A percentile compares a stretch with the other conserved stretches of the same genome.
phyloP scores from a whole-genome alignment of 306 rosid genomes.

The Mimosa pudica region DNA sequence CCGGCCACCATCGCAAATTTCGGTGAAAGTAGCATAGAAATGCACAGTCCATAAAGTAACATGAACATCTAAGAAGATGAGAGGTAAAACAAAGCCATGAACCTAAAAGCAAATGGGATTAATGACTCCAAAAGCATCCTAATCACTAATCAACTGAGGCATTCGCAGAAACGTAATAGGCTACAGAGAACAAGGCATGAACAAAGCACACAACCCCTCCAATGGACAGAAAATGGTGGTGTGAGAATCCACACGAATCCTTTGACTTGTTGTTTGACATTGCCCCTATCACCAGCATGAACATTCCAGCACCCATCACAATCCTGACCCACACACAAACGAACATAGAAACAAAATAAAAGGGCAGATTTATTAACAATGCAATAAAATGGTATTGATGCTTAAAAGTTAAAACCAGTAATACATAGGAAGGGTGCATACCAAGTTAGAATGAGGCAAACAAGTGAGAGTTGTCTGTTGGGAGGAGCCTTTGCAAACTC shows the following conservation, averaged over 20 bases:
- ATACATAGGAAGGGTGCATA: constrained; percentile 30
- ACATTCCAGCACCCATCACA: constrained; percentile 76
- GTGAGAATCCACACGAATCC: constrained; percentile 86
- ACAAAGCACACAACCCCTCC: constrained; percentile 93
- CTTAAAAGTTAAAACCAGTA: constrained; percentile 15
- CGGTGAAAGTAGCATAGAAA: constrained; percentile 30
- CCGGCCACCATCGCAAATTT: constrained; percentile 3
- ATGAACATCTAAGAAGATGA: constrained; percentile 20
- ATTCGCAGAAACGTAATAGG: constrained; percentile 77
- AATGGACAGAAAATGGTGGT: constrained; percentile 90
- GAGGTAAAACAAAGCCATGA: not conserved
- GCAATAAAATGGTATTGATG: not conserved
- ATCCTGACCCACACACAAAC: constrained; percentile 50
- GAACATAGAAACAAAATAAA: not conserved
- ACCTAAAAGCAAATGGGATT: constrained; percentile 29
- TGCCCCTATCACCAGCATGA: constrained; percentile 87
- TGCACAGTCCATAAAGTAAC: constrained; percentile 35
- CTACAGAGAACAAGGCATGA: constrained; percentile 76
- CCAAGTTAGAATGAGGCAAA: constrained; percentile 87
- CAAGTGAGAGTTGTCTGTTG: constrained; percentile 71
- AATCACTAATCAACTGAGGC: constrained; percentile 45
- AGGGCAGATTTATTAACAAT: not conserved
- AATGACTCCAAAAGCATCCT: constrained; percentile 40
- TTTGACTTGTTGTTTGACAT: constrained; percentile 71
- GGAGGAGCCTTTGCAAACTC: constrained; percentile 66